These are phyloP conservation scores for Comarum palustre DNA, from an alignment of 306 rosid genomes.

Conservation along the genomic window DNA sequence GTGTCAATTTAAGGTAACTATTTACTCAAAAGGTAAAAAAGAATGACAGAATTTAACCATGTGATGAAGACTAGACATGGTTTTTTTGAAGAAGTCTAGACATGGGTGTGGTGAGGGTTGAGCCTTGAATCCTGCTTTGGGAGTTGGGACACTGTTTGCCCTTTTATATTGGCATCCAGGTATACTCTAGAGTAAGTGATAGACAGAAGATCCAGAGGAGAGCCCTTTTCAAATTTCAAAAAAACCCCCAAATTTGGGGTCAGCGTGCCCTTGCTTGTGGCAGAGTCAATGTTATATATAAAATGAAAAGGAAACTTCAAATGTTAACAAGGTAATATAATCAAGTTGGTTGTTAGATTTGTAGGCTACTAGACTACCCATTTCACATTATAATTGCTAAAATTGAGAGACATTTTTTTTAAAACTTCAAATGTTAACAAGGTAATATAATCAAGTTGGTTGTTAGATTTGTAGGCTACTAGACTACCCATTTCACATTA, in stretches of 20 bases:
- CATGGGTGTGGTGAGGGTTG: neutral
- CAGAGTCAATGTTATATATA: neutral
- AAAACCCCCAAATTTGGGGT: neutral
- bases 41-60: neutral
- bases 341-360: neutral
- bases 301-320: neutral
- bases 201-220: neutral
- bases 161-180: neutral
- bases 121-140: constrained; percentile 7
- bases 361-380: neutral
- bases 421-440: neutral
- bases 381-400: neutral
- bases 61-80: neutral
- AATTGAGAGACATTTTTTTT: too few relatives aligned
- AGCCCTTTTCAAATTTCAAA: neutral
- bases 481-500: neutral
- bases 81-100: neutral
- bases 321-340: neutral
- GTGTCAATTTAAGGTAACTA: neutral
- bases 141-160: neutral
- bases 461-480: neutral
- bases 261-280: constrained; percentile 11
- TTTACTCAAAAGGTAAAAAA: neutral
- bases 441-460: neutral
- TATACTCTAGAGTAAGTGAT: neutral